Base-by-base conservation (phyloP, 257 asterid genomes). In the Plantago elongata region DNA sequence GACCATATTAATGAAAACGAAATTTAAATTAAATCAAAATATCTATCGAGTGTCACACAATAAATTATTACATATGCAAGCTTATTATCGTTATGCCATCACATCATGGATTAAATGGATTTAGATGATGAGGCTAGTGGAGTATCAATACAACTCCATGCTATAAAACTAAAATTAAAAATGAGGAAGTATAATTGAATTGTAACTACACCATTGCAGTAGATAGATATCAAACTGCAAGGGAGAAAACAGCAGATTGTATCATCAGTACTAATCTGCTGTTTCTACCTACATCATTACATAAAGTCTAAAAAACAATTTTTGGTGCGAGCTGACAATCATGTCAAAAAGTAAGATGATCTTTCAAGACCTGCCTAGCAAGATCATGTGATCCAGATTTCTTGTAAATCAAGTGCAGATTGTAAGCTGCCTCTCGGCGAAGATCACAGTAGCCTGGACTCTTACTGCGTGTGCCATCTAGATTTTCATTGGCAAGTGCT, bases 331-430 rank as follows among this genome's bases (percentile, higher is more conserved):
- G 42, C 2, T 61, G 69, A 27, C 45, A 13, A 37, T 11, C 9
- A 52, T 10, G 18, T 82, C 83, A 85, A 13, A 80, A 18, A 60
- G 74, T 63, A 60, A 87, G 73, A 72, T 81, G 76, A 69, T 84
- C 86, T 76, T 74, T 87, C 76, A 85, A 73, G 57, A 85, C 75
- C 77, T 83, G 96, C 62, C 97, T 77, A 0, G 96, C 96, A 60
- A 90, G 90, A 74, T 90, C 97, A 74, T 74, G 45, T 48, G 97
- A 95, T 51, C 96, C 97, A 75, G 95, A 84, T 48, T 48, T 77
- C 69, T 69, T 83, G 72, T 87, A 90, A 63, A 90, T 83, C 70
- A 87, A 56, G 76, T 85, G 97, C 75, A 90, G 78, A 72, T 90
- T 90, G 66, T 69, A 87, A 18, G 96, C 90, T 18, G 96, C 96